Evolutionary conservation across 139 green algal genomes (phyloP).

Genomic region (Dunaliella primolecta): DNA sequence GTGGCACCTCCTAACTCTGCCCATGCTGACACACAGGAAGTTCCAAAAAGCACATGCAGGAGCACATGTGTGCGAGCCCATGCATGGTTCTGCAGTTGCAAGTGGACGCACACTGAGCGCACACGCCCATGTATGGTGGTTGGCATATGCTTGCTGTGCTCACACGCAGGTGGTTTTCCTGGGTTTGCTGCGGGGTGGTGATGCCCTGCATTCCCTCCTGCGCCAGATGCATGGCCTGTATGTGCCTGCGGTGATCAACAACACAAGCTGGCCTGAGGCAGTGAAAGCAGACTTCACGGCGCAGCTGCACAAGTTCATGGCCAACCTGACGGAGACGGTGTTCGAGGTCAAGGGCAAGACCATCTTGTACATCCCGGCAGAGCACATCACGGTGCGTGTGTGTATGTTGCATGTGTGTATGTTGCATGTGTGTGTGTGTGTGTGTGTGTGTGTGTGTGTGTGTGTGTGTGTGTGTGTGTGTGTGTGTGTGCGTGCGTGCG

Average conservation of each 20-base stretch:
- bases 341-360: constrained; percentile 71
- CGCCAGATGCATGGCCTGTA: constrained; percentile 65
- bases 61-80: no score
- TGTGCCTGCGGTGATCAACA: constrained; percentile 60
- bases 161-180: constrained; percentile 43
- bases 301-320: constrained; percentile 78
- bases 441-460: background rate
- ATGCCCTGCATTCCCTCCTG: constrained; percentile 59
- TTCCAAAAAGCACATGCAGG: no score
- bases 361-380: constrained; percentile 75
- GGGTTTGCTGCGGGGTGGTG: constrained; percentile 36
- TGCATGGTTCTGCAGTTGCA: no score
- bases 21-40: no score
- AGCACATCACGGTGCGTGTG: constrained; percentile 18
- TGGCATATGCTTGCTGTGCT: background rate
- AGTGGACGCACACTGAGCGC: no score
- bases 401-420: background rate
- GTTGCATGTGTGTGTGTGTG: constrained; percentile 7
- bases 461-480: background rate
- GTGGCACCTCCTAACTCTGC: no score
- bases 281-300: constrained; percentile 71
- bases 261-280: constrained; percentile 71
- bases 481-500: background rate
- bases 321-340: constrained; percentile 70
- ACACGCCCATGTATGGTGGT: background rate